These are phyloP conservation scores for Phyllosticta citriasiana DNA, from an alignment of 2,329 filamentous ascomycete species.

Conservation along the genomic window DNA sequence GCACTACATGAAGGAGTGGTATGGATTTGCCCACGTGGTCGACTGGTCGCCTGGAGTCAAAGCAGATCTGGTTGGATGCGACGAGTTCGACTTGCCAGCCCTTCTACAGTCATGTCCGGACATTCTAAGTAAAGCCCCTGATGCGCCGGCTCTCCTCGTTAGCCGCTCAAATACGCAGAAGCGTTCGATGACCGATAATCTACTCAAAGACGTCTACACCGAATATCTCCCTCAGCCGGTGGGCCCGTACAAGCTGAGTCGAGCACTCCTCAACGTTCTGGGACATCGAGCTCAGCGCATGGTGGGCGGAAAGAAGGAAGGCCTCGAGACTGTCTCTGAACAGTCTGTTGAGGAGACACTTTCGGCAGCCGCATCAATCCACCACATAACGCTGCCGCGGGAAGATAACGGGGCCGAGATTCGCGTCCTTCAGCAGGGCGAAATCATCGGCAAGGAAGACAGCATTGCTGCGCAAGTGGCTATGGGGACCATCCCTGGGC, in stretches of 20 bases:
- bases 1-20: constrained; percentile 16
- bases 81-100: constrained; percentile 14
- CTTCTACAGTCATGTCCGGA: constrained; percentile 7
- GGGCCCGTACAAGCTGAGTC: constrained; percentile 31
- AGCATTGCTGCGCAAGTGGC: constrained; percentile 16
- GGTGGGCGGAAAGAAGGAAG: constrained; percentile 11
- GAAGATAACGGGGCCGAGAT: constrained; percentile 6
- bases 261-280: constrained; percentile 24
- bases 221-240: constrained; percentile 30
- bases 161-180: neutral
- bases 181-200: constrained; percentile 8
- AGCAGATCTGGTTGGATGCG: constrained; percentile 13
- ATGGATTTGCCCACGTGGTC: constrained; percentile 8
- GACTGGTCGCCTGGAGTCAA: constrained; percentile 6
- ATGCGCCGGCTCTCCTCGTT: constrained; percentile 1
- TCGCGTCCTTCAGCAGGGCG: constrained; percentile 12
- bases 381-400: constrained; percentile 9
- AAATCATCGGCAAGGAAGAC: constrained; percentile 14
- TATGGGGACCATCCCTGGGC: constrained; percentile 6
- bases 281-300: constrained; percentile 7
- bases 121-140: neutral
- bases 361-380: neutral
- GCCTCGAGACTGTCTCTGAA: constrained; percentile 6
- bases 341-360: neutral
- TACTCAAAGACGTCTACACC: constrained; percentile 15